Percentiles rank a stretch among this genome's conserved stretches.
Evolutionary conservation across 164 flowering plant species (phyloP).

Genomic region (Aristolochia contorta): DNA sequence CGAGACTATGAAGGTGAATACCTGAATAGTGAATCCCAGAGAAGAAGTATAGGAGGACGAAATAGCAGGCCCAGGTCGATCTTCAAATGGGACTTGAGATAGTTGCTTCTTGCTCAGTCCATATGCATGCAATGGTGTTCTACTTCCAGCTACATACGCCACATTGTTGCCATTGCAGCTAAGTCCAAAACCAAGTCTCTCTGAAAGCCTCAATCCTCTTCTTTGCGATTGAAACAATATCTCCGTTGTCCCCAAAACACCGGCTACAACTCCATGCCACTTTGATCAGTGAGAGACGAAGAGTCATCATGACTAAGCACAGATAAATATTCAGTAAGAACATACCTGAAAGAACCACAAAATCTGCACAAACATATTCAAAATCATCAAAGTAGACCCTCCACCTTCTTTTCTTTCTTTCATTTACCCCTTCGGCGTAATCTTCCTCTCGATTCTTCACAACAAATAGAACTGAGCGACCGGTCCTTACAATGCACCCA

Average conservation of each 20-base stretch:
- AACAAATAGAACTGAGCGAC: conserved; percentile 34
- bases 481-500: conserved; percentile 47
- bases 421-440: background rate
- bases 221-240: conserved; percentile 39
- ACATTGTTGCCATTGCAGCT: conserved; percentile 49
- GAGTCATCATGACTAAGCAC: background rate
- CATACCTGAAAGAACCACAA: conserved; percentile 50
- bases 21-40: conserved; percentile 56
- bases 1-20: conserved; percentile 1
- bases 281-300: background rate
- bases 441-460: conserved; percentile 17
- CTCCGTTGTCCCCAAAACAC: conserved; percentile 46
- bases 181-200: conserved; percentile 40
- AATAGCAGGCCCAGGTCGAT: conserved; percentile 56
- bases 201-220: conserved; percentile 44
- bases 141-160: conserved; percentile 41
- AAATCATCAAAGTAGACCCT: conserved; percentile 37
- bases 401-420: conserved; percentile 37
- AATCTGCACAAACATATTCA: conserved; percentile 35
- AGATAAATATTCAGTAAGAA: background rate
- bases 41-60: conserved; percentile 46
- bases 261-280: conserved; percentile 23
- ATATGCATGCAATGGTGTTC: conserved; percentile 35
- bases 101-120: conserved; percentile 31
- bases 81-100: conserved; percentile 29